Base-by-base conservation (phyloP, 225 moss, liverwort and hornwort genomes). In the Pleurozium schreberi region DNA sequence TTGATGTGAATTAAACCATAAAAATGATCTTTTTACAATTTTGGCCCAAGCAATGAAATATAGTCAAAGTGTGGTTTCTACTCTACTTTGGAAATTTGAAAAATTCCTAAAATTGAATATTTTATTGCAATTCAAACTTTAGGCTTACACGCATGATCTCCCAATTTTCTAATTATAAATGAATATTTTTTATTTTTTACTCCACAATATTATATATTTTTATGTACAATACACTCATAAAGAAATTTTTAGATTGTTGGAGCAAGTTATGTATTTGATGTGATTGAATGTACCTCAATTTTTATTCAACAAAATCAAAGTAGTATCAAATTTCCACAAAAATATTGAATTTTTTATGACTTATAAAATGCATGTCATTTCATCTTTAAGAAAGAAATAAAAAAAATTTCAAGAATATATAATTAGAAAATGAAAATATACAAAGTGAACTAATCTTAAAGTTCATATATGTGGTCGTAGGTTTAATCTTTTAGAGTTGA, bases 41-140 rank as follows among this genome's bases (percentile, higher is more conserved):
- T 71, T 3, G 25, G 1, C 9, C 8, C 9, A 43, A 43, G 1
- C 2, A 8, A 0, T 42, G 0, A 69, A 70, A 14, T 71, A 26
- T 27, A 25, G 1, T 71, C 9, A 71, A 14, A 43, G 27, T 9
- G 14, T 3, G 1, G 2, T 69, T 25, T 40, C 4, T 25, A 14
- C 8, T 11, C 8, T 21, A 69, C 7, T 3, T 69, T 38, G 20
- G 1, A 36, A 38, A 11, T 20, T 21, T 38, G 18, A 18, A 65
- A 65, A 34, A 64, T 9, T 10, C 0, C 9, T 14, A 22, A 69
- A 40, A 69, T 23, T 13, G 2, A 14, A 69, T 13, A 25, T 25
- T 14, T 40, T 25, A 69, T 25, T 40, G 12, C 13, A 40, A 14
- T 25, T 23, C 8, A 8, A 40, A 69, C 23, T 25, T 69, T 25